phyloP scores from a whole-genome alignment of 257 asterid species.

The Salvia rosmarinus region DNA sequence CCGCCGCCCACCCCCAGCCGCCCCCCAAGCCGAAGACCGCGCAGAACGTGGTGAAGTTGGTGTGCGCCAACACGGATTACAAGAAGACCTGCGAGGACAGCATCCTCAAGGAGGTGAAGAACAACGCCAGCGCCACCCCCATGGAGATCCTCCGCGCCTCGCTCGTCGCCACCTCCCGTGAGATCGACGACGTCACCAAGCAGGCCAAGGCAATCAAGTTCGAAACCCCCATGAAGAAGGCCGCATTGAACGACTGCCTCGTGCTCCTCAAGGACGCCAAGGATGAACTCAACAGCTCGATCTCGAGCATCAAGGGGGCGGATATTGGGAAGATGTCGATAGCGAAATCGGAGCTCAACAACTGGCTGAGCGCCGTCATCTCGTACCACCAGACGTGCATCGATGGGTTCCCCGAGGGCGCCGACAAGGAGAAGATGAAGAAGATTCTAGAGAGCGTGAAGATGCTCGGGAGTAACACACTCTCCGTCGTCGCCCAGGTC shows the following conservation, averaged over 20 bases:
- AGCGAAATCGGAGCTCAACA: slow-evolving; percentile 53
- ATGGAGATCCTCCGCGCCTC: slow-evolving; percentile 57
- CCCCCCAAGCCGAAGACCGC: slow-evolving; percentile 20
- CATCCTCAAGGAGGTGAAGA: slow-evolving; percentile 48
- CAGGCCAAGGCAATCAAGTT: slow-evolving; percentile 41
- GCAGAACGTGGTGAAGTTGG: slow-evolving; percentile 49
- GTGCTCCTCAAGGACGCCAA: slow-evolving; percentile 60
- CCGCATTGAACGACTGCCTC: slow-evolving; percentile 64
- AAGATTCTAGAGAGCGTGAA: slow-evolving; percentile 41
- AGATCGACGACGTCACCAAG: slow-evolving; percentile 45
- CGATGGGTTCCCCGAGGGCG: slow-evolving; percentile 76
- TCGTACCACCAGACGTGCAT: slow-evolving; percentile 80
- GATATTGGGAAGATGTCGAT: slow-evolving; percentile 29
- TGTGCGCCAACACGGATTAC: slow-evolving; percentile 68
- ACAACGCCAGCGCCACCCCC: slow-evolving; percentile 40
- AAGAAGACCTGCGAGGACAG: slow-evolving; percentile 59
- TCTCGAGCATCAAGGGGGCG: slow-evolving; percentile 39
- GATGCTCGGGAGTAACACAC: slow-evolving; percentile 77
- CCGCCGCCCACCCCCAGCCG: neutral
- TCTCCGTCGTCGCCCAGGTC: slow-evolving; percentile 53
- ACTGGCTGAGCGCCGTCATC: slow-evolving; percentile 82
- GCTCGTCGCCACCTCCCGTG: slow-evolving; percentile 48
- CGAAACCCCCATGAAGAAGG: slow-evolving; percentile 54
- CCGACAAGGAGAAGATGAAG: slow-evolving; percentile 46
- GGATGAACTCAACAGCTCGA: slow-evolving; percentile 66